Evolutionary conservation across 176 grass and related monocot species (phyloP), one percentile per base, ranked within the genome.

Genomic region (Aegilops bicornis): DNA sequence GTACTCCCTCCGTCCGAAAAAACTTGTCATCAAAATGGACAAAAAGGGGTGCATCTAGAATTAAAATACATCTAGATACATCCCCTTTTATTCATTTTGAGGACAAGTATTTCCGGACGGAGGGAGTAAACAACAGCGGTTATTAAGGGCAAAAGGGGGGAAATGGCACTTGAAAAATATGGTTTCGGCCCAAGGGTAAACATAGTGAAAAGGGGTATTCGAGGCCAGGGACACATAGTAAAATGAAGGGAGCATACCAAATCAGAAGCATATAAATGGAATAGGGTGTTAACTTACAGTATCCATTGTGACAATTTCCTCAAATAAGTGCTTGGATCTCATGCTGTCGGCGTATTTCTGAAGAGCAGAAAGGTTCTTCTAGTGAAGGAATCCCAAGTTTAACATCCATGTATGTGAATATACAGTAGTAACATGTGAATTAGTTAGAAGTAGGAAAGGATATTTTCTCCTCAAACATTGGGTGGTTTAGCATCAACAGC

Each of bases 381-480:
- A 54, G 88, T 88, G 77, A 95, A 89, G 93, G 90, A 85, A 77
- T 85, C 66, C 86, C 84, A 86, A 83, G 9, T 88, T 86, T 73
- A 71, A 74, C 42, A 80, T 91, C 50, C 42, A 76, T 56, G 61
- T 76, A 70, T 84, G 9, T 79, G 14, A 67, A 88, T 86, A 14
- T 69, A 9, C 64, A 78, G n/a, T 42, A 13, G 22, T 77, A 86
- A 88, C 65, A 87, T 7, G 58, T 92, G 32, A 83, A 39, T 16
- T 62, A 36, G 43, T 85, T 66, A 58, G 59, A 68, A 84, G 36
- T 75, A 91, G 91, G 94, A 96, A 66, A 97, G 96, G 96, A 98
- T 98, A 98, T 98, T 83, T 94, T 96, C 71, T 95, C 91, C 71
- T 93, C 90, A 73, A 94, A 85, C 86, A 96, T 96, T 65, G 96